A percentile compares a stretch with the other conserved stretches of the same genome.
These are phyloP conservation scores for Trifolium repens DNA, from an alignment of 306 rosid genomes.

Conservation along the genomic window DNA sequence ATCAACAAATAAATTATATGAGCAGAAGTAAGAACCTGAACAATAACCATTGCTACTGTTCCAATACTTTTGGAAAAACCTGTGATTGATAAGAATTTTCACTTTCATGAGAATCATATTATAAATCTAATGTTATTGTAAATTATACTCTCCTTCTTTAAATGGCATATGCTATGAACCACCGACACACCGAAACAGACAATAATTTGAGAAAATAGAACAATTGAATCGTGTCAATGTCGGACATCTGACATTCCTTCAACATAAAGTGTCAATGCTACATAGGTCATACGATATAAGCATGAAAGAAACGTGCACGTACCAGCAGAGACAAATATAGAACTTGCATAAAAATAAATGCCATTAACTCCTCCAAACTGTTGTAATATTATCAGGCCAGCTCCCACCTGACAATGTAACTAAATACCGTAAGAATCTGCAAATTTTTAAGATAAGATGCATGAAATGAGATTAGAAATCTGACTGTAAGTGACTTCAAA, in stretches of 20 bases:
- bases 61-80: conserved; percentile 80
- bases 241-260: neutral
- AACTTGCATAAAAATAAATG: conserved; percentile 74
- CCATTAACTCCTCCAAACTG: conserved; percentile 90
- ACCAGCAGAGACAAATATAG: conserved; percentile 85
- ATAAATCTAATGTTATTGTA: conserved; percentile 17
- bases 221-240: neutral
- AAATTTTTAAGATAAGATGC: conserved; percentile 9
- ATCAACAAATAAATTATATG: conserved; percentile 10
- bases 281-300: conserved; percentile 2
- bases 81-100: conserved; percentile 49
- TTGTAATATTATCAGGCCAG: conserved; percentile 82
- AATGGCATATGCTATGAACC: neutral
- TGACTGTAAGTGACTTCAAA: conserved; percentile 73
- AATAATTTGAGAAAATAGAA: conserved; percentile 1
- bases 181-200: no score
- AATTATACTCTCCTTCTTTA: conserved; percentile 8
- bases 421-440: conserved; percentile 26
- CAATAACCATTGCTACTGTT: conserved; percentile 70
- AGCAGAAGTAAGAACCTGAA: conserved; percentile 62
- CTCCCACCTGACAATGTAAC: conserved; percentile 69
- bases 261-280: neutral
- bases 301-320: conserved; percentile 32
- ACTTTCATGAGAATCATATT: conserved; percentile 42
- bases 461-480: conserved; percentile 38